Evolutionary conservation across 331 rosid genomes (phyloP).

Genomic region (Acacia pycnantha): DNA sequence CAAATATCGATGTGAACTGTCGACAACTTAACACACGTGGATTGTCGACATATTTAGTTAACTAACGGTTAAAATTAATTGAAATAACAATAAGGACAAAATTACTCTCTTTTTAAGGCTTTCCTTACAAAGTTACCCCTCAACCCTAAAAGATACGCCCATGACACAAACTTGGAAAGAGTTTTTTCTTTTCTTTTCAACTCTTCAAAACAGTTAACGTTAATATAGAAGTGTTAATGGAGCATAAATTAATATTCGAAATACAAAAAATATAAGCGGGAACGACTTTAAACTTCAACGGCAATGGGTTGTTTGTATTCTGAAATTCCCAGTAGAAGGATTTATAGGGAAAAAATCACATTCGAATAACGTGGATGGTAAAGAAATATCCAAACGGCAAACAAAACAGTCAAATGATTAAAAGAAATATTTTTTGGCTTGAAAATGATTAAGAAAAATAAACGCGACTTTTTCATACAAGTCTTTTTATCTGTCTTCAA

Average conservation of each 20-base stretch:
- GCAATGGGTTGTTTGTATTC: not conserved
- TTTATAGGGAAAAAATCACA: not conserved
- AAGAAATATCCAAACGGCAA: not conserved
- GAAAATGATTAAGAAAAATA: not conserved
- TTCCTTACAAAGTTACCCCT: rapidly evolving
- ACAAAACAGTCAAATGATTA: not conserved
- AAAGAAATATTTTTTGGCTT: not conserved
- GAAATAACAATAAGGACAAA: no score
- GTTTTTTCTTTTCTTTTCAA: not conserved
- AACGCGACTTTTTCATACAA: not conserved
- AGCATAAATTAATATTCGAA: not conserved
- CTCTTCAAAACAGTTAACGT: not conserved
- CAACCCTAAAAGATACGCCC: not conserved
- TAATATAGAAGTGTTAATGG: not conserved
- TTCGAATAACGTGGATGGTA: not conserved
- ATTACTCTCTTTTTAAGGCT: rapidly evolving
- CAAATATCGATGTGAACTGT: no score
- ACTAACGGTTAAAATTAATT: no score
- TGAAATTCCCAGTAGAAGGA: not conserved
- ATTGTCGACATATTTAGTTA: no score
- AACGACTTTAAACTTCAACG: not conserved
- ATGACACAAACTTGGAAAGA: not conserved
- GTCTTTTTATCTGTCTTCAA: not conserved
- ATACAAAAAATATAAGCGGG: not conserved
- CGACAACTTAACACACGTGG: no score